A percentile compares a stretch with the other conserved stretches of the same genome.
Evolutionary conservation across 2,329 filamentous ascomycete genomes (phyloP).

Genomic region (Macrophomina pseudophaseolina): DNA sequence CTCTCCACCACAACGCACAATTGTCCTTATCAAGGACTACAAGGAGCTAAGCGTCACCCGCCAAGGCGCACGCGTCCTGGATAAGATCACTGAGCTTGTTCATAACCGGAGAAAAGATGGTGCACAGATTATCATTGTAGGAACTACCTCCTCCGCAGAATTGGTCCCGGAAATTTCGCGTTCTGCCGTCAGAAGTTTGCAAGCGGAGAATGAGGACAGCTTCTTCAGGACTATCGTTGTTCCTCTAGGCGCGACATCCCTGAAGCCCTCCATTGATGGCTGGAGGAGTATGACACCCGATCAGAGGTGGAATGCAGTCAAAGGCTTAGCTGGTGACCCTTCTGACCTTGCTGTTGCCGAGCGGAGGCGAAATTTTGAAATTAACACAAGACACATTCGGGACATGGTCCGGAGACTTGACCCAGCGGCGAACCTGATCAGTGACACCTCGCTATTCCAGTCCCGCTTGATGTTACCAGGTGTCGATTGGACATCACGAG

Average conservation of each 20-base stretch:
- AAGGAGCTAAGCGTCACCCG: slow-evolving; percentile 74
- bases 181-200: slow-evolving; percentile 52
- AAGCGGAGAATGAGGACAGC: slow-evolving; percentile 44
- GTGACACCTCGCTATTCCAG: background rate
- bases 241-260: background rate
- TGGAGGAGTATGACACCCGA: background rate
- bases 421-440: slow-evolving; percentile 33
- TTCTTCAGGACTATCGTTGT: slow-evolving; percentile 43
- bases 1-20: slow-evolving; percentile 48
- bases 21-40: slow-evolving; percentile 82
- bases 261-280: slow-evolving; percentile 14
- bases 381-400: slow-evolving; percentile 69
- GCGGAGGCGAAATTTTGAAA: slow-evolving; percentile 44
- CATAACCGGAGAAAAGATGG: slow-evolving; percentile 74
- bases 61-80: slow-evolving; percentile 72
- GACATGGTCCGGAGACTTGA: slow-evolving; percentile 62
- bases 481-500: slow-evolving; percentile 37
- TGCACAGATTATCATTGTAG: slow-evolving; percentile 75
- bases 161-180: slow-evolving; percentile 49
- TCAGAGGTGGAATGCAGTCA: slow-evolving; percentile 32
- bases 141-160: slow-evolving; percentile 70
- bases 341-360: background rate
- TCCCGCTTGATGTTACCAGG: background rate
- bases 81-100: slow-evolving; percentile 71
- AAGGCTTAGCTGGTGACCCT: slow-evolving; percentile 28